phyloP scores from a whole-genome alignment of 768 basidiomycete genomes.

The Russula emetica region DNA sequence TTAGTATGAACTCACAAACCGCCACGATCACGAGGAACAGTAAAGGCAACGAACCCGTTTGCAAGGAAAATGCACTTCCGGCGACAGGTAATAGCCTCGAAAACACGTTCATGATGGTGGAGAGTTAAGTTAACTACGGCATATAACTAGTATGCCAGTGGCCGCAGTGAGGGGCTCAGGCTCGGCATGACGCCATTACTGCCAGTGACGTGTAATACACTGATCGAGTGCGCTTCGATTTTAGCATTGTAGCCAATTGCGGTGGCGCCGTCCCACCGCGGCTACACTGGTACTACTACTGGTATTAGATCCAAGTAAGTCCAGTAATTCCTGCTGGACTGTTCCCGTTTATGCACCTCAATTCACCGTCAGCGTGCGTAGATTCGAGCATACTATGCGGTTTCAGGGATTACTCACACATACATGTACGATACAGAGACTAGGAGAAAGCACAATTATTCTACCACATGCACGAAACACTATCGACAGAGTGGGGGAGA shows the following conservation, averaged over 20 bases:
- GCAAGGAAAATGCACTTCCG: slow-evolving; percentile 41
- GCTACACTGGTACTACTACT: no score
- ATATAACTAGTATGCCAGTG: no score
- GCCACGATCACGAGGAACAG: no score
- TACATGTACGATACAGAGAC: slow-evolving; percentile 9
- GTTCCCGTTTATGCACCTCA: not conserved
- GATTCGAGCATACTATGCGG: not conserved
- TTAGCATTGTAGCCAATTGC: no score
- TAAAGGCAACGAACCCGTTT: slow-evolving; percentile 3
- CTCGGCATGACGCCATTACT: no score
- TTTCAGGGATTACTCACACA: not conserved
- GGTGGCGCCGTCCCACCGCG: no score
- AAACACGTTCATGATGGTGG: slow-evolving; percentile 43
- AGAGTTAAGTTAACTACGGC: no score
- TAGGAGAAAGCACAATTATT: not conserved
- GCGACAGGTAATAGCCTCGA: slow-evolving; percentile 50
- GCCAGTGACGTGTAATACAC: no score
- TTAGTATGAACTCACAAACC: not conserved
- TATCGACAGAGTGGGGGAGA: slow-evolving; percentile 9
- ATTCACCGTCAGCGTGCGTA: not conserved
- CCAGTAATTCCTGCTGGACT: no score
- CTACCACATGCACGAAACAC: slow-evolving; percentile 8
- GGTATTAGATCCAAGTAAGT: no score
- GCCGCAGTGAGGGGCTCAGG: no score
- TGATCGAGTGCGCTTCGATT: no score